Percentiles rank a stretch among this genome's conserved stretches.
Evolutionary conservation across 352 stramenopile species (phyloP).

Genomic region (Globisporangium lucens): DNA sequence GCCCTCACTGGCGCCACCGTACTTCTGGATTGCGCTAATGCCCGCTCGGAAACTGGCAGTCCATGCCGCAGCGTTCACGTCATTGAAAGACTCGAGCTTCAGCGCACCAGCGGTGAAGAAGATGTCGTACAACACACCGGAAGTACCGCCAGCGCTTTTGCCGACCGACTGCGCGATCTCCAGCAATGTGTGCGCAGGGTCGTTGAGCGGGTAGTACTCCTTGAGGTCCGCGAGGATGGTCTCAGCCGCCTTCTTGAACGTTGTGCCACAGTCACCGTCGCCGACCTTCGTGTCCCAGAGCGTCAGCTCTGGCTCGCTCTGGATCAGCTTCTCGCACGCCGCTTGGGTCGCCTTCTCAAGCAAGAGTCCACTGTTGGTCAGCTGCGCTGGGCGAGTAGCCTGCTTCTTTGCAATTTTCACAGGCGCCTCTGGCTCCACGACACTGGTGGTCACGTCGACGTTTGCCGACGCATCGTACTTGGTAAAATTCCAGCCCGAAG

Average conservation of each 20-base stretch:
- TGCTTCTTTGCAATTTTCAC: conserved; percentile 19
- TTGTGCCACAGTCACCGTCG: conserved; percentile 97
- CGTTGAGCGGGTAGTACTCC: conserved; percentile 56
- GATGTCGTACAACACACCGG: conserved; percentile 93
- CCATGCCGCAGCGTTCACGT: conserved; percentile 38
- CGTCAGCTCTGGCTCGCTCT: conserved; percentile 90
- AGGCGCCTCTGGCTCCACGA: conserved; percentile 31
- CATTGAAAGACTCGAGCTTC: conserved; percentile 41
- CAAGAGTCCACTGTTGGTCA: conserved; percentile 34
- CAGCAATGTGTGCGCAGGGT: conserved; percentile 50
- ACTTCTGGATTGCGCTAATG: conserved; percentile 80
- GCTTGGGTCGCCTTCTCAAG: conserved; percentile 62
- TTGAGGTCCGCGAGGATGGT: conserved; percentile 73
- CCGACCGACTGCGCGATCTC: conserved; percentile 62
- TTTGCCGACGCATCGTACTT: conserved; percentile 35
- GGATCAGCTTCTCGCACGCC: conserved; percentile 78
- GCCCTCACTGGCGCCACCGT: conserved; percentile 92
- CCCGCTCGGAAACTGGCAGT: conserved; percentile 63
- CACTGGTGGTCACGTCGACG: conserved; percentile 23
- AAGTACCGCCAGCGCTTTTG: conserved; percentile 91
- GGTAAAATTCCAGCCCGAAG: conserved; percentile 64
- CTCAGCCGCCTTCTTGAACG: conserved; percentile 92
- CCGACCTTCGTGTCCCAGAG: conserved; percentile 95
- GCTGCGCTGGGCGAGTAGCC: conserved; percentile 38
- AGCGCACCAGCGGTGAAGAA: conserved; percentile 79